Evolutionary conservation across 108 stramenopile species (phyloP), one percentile per base, ranked within the genome.

Genomic region (Skeletonema grethae): DNA sequence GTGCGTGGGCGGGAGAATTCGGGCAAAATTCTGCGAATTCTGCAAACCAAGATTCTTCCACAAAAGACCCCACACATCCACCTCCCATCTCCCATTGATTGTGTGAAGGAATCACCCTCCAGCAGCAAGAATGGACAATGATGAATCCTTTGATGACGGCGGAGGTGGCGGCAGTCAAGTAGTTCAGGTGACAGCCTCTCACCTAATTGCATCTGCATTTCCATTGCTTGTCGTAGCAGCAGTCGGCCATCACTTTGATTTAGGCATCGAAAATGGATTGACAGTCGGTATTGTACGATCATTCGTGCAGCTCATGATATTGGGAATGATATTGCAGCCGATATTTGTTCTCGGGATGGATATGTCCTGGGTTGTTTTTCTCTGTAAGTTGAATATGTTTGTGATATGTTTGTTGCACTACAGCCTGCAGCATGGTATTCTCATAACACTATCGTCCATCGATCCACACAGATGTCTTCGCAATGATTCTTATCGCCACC

Each of bases 401-500:
- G 56, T 63, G 24, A 1, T 57, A 34, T 57, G 32, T 3, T 34
- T n/a, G n/a, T n/a, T n/a, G n/a, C n/a, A n/a, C n/a, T n/a, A n/a
- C n/a, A 4, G 3, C 31, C 31, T 31, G 31, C 31, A 31, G 7
- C 32, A 1, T 4, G 1, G 32, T 7, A 34, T 46, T 46, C n/a
- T 46, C 9, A 16, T 65, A 2, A 36, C 38, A 31, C 34, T 20
- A 2, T 55, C 13, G 9, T 63, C 34, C 56, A 7, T 34, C 32
- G 36, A 32, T 62, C 62, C 5, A 34, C 31, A 24, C 45, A 82
- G 80, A 82, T 57, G 74, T 85, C 12, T 50, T 87, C n/a, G 69
- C 89, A 55, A 93, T 95, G 92, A 77, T 84, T n/a, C 45, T 87
- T 13, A 71, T 95, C 50, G 90, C 92, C 12, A 77, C 92, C 4